Base-by-base conservation (phyloP, 441 rosid species). In the Brassica hybrid region DNA sequence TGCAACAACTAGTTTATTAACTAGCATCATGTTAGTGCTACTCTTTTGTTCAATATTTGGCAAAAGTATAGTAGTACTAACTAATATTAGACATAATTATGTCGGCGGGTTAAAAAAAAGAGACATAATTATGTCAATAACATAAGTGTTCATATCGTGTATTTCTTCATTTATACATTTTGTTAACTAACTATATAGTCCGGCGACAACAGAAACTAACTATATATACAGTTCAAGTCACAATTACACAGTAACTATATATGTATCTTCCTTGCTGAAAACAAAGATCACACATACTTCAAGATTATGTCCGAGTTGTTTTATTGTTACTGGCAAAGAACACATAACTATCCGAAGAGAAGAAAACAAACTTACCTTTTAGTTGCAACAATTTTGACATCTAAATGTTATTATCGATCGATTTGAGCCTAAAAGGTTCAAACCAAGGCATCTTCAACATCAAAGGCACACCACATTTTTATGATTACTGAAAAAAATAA, bases 1-100 rank as follows among this genome's bases (percentile, higher is more conserved):
- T 75, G 12, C 73, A 67, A 67, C 73, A 67, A 67, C 78, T 52
- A 59, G 16, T 43, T 58, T 16, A 57, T 23, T 3, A 38, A 38
- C 43, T 23, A 36, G 30, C 18, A 57, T 16, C 13, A 18, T 34
- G 9, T 36, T 5, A 73, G 23, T 52, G 38, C 7, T 56, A 4
- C 61, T 56, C 23, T 57, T 57, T 21, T n/a, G n/a, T 57, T 57
- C 56, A 12, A 63, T 57, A 57, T 57, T 54, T 57, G 7, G 61
- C n/a, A 57, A 57, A 9, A 73, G 4, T 30, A 73, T 54, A 56
- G 72, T 66, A 57, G 62, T 58, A 23, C 43, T 43, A 74, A 30
- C 72, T 17, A 67, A 41, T 67, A 45, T 59, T 66, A 66, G 23
- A 58, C 67, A 58, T 32, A 18, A 60, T 65, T 63, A 73, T 63